Evolutionary conservation across 2,329 filamentous ascomycete species (phyloP).

Genomic region (Cytospora piceae): DNA sequence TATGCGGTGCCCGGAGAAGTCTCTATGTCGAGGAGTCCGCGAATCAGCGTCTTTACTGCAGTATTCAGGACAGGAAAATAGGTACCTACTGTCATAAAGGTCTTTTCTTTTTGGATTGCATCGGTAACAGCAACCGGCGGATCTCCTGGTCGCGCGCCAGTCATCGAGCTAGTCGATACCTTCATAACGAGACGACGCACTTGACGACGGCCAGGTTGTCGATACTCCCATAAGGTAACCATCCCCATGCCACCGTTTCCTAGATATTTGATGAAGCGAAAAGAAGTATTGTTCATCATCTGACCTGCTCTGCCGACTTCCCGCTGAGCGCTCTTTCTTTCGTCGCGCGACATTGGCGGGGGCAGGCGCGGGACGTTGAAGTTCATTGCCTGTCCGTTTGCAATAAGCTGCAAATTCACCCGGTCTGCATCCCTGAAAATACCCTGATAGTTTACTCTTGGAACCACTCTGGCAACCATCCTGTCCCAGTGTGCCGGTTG

Average conservation of each 20-base stretch:
- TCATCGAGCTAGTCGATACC: neutral
- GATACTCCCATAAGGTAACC: neutral
- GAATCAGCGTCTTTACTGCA: no score
- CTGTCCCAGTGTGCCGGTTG: neutral
- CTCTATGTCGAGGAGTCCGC: neutral
- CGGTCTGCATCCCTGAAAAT: neutral
- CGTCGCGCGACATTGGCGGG: neutral
- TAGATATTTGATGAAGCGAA: neutral
- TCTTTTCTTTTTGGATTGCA: neutral
- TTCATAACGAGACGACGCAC: neutral
- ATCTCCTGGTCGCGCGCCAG: neutral
- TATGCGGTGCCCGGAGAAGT: conserved; percentile 15
- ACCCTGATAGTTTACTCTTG: neutral
- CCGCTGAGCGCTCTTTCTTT: neutral
- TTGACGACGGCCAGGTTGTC: neutral
- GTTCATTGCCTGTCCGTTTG: neutral
- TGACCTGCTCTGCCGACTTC: neutral
- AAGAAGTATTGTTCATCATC: neutral
- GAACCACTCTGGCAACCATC: neutral
- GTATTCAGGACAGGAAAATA: neutral
- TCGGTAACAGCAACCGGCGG: neutral
- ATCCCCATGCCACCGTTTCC: neutral
- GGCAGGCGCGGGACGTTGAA: no score
- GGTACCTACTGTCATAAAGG: neutral
- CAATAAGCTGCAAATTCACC: neutral